phyloP scores from a whole-genome alignment of 306 rosid species.

The Trifolium fragiferum region DNA sequence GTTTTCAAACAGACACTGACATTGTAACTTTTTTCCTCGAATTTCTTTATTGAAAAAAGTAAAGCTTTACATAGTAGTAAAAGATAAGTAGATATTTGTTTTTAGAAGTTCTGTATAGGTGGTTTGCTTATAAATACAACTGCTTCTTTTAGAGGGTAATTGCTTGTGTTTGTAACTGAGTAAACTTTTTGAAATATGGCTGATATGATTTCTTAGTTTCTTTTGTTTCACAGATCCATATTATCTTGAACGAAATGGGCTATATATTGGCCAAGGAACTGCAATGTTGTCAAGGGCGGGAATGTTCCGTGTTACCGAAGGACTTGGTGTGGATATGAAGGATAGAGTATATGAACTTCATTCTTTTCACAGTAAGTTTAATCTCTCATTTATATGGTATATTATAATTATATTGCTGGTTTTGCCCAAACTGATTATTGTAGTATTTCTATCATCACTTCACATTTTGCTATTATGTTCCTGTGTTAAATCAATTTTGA shows the following conservation, averaged over 20 bases:
- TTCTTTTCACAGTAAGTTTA: slow-evolving; percentile 79
- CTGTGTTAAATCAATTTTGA: slow-evolving; percentile 26
- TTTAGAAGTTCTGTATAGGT: not conserved
- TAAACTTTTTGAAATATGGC: slow-evolving; percentile 19
- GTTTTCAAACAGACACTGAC: slow-evolving; percentile 8
- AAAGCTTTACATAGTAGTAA: not conserved
- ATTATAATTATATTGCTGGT: not conserved
- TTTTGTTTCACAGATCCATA: slow-evolving; percentile 68
- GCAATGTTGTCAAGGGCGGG: slow-evolving; percentile 92
- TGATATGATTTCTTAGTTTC: slow-evolving; percentile 33
- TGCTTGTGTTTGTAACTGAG: slow-evolving; percentile 18
- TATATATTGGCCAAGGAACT: slow-evolving; percentile 88
- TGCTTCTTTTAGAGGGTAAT: slow-evolving; percentile 1
- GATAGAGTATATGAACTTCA: slow-evolving; percentile 79
- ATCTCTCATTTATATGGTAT: slow-evolving; percentile 20
- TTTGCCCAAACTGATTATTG: slow-evolving; percentile 15
- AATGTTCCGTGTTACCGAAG: slow-evolving; percentile 70
- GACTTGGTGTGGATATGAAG: slow-evolving; percentile 87
- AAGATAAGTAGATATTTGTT: slow-evolving; percentile 3
- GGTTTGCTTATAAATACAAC: slow-evolving; percentile 6
- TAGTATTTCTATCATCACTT: slow-evolving; percentile 3
- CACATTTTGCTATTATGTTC: not conserved
- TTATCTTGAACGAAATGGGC: slow-evolving; percentile 68
- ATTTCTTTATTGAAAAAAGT: not conserved
- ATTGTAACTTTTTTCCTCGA: not conserved